phyloP scores from a whole-genome alignment of 768 basidiomycete genomes.

The Trametes cinnabarina region DNA sequence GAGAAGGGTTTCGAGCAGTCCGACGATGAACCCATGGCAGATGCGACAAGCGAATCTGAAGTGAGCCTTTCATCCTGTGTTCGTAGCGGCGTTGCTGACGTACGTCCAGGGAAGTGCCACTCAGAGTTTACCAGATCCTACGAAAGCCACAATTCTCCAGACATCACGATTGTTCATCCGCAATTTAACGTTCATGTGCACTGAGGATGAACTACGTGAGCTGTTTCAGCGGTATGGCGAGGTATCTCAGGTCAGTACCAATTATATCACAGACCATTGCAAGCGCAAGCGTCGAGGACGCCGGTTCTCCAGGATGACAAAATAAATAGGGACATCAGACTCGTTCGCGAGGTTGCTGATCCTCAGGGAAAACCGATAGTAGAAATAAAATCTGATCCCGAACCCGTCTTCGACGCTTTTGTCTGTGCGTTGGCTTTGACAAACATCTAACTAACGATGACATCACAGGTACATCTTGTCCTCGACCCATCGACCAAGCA shows the following conservation, averaged over 20 bases:
- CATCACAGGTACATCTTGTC: constrained; percentile 53
- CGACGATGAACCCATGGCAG: constrained; percentile 44
- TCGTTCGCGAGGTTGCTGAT: constrained; percentile 40
- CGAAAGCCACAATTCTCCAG: constrained; percentile 54
- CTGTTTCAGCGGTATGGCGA: constrained; percentile 70
- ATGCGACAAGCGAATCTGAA: constrained; percentile 8
- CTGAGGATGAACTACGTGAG: constrained; percentile 62
- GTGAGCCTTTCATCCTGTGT: neutral
- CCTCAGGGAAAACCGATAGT: constrained; percentile 57
- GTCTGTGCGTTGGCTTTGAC: neutral
- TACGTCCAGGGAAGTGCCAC: neutral
- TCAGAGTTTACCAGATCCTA: constrained; percentile 18
- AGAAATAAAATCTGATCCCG: constrained; percentile 44
- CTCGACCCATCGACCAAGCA: constrained; percentile 45
- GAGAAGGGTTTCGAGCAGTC: constrained; percentile 62
- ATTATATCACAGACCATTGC: neutral
- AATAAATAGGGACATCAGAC: constrained; percentile 59
- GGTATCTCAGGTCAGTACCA: constrained; percentile 65
- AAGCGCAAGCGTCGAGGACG: neutral
- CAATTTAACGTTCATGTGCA: constrained; percentile 89
- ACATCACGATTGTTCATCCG: constrained; percentile 87
- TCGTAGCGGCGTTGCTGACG: neutral
- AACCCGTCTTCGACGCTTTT: constrained; percentile 1
- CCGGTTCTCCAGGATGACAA: constrained; percentile 41
- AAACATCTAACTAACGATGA: constrained; percentile 3